Evolutionary conservation across 2,329 filamentous ascomycete genomes (phyloP), one percentile per base, ranked within the genome.

Genomic region (Cladophialophora bantiana): DNA sequence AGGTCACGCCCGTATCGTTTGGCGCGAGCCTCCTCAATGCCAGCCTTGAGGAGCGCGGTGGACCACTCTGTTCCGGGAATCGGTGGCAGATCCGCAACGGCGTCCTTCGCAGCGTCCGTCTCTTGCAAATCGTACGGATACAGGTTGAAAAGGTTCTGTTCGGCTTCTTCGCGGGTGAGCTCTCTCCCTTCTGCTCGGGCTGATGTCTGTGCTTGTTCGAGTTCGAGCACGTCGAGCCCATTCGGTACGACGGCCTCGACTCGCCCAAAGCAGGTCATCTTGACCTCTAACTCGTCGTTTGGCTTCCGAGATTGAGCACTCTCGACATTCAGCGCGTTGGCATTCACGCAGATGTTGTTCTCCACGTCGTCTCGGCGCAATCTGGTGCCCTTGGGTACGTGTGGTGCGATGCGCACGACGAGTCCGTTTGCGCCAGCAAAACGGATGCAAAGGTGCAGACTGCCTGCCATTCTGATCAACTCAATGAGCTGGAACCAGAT

Each of bases 201-300:
- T 10, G 48, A 18, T 9, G 38, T n/a, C 40, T 67, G 54, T 12
- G 34, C 62, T 15, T 56, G 20, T 32, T 60, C 50, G 18, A 65
- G 40, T 36, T 67, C 58, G 20, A 63, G 36, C 10, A 59, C 38
- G 36, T 69, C 57, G 4, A 52, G 38, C 12, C 62, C 62, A 36
- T 56, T 55, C 10, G 68, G 68, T 12, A 66, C 59, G 10, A 66
- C 62, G 13, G 69, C 71, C 62, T 72, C 69, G 54, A 72, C 62
- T 36, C 66, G 40, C 12, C 61, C 61, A 64, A 70, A 72, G 54
- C 71, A 72, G 4, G 64, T 71, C 71, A 72, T 72, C 57, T 66
- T 68, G 56, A 72, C 60, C 7, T 56, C 32, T 18, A 67, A 40
- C 15, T 20, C 50, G 31, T 66, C 56, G 20, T 64, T 38, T 3